These are phyloP conservation scores for Chlorociboria aeruginascens DNA, from an alignment of 495 filamentous ascomycete species.

Conservation along the genomic window DNA sequence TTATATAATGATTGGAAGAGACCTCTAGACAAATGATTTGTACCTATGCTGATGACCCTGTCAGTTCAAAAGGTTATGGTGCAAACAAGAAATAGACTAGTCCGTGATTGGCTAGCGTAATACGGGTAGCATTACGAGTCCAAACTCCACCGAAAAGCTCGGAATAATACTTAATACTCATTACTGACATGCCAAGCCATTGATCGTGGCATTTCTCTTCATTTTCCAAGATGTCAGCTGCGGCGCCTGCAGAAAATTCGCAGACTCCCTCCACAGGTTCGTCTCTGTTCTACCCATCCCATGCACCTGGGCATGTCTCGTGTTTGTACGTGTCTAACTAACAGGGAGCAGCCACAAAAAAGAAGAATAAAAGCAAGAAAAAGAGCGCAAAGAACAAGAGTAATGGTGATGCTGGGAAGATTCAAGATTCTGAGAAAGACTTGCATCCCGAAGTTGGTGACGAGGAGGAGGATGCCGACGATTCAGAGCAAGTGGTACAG, in stretches of 20 bases:
- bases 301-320: background rate
- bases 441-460: slow-evolving; percentile 22
- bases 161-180: no score
- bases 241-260: slow-evolving; percentile 16
- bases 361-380: slow-evolving; percentile 66
- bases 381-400: slow-evolving; percentile 29
- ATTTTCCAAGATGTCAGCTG: slow-evolving; percentile 17
- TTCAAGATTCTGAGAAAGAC: slow-evolving; percentile 26
- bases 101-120: no score
- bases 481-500: slow-evolving; percentile 18
- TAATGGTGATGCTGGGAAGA: slow-evolving; percentile 23
- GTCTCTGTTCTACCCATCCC: background rate
- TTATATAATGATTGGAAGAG: no score
- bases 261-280: slow-evolving; percentile 19
- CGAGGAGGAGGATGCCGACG: slow-evolving; percentile 24
- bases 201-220: no score
- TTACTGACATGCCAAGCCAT: no score
- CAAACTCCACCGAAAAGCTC: no score
- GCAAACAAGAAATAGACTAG: no score
- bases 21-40: no score
- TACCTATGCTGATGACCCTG: no score
- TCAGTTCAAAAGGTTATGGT: no score
- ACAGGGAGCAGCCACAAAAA: slow-evolving; percentile 33
- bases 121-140: no score
- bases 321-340: background rate